Conservation (phyloP, 73 alveolate genomes). For the Paramecium sexaurelia region DNA sequence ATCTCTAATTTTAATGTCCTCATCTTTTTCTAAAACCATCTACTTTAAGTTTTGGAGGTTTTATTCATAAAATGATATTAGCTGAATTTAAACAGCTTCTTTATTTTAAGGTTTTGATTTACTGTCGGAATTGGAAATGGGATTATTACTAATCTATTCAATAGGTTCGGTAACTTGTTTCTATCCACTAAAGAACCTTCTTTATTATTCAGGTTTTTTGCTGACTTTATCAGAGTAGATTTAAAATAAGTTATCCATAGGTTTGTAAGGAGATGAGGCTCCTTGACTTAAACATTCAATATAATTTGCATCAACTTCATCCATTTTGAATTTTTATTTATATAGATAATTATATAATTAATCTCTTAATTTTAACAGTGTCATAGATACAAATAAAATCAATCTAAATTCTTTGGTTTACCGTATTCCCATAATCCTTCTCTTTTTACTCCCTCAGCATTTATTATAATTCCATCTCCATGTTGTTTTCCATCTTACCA, state of each 20-base stretch:
- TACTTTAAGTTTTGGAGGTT: conserved; percentile 6
- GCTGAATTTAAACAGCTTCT: background rate
- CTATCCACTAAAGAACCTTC: conserved; percentile 23
- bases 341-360: background rate
- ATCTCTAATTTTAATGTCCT: conserved; percentile 16
- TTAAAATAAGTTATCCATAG: background rate
- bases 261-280: background rate
- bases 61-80: background rate
- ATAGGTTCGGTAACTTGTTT: background rate
- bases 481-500: conserved; percentile 68
- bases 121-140: background rate
- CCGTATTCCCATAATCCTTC: conserved; percentile 50
- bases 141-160: background rate
- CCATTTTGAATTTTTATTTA: conserved; percentile 13
- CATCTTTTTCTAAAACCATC: conserved; percentile 21
- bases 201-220: background rate
- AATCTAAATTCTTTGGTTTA: conserved; percentile 3
- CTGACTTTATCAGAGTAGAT: background rate
- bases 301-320: background rate
- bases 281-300: background rate
- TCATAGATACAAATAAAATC: background rate
- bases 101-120: background rate
- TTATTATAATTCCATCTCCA: conserved; percentile 52
- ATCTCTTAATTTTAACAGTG: background rate
- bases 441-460: conserved; percentile 53